Evolutionary conservation across 371 early-diverging fungal species (phyloP), one percentile per base, ranked within the genome.

Genomic region (Rhizomucor pusillus): DNA sequence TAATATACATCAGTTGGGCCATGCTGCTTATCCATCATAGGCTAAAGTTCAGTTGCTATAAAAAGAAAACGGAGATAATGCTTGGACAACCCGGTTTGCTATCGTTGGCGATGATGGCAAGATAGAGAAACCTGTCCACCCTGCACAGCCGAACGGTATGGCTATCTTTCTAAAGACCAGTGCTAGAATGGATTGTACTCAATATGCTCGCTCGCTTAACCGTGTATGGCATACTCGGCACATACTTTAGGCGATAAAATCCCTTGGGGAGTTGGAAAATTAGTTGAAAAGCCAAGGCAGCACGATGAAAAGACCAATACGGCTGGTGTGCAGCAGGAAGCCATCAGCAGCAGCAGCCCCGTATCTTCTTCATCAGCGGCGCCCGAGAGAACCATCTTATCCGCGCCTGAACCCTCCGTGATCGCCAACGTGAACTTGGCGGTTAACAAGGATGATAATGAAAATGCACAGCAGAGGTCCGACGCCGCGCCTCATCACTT

Each of bases 201-300:
- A 37, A 41, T 33, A n/a, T 49, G 29, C 33, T 24, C 11, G 14
- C 14, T 47, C 29, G 5, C 7, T 29, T 29, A n/a, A n/a, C n/a
- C n/a, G 46, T 18, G 24, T 20, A 23, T 14, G 37, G 37, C 11
- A 14, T 10, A 29, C n/a, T 13, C 12, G 19, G 36, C 10, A 14
- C 45, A 25, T 47, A 5, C 12, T 46, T 35, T 52, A 71, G 75
- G 75, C 51, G 56, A 59, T 13, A 56, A 61, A 19, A 71, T 77
- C 25, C 77, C 77, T 20, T 77, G 77, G 77, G 77, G 77, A 23
- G 57, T 73, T 36, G 77, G 77, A 22, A 60, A 63, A 14, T 41
- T 75, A 12, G 46, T 36, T 19, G 19, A 19, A 48, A 48, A 48
- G 44, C 59, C 7, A 14, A 43, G 12, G 29, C 29, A 29, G 29